phyloP scores from a whole-genome alignment of 2,329 filamentous ascomycete genomes.

The Aspergillus aculeatus region DNA sequence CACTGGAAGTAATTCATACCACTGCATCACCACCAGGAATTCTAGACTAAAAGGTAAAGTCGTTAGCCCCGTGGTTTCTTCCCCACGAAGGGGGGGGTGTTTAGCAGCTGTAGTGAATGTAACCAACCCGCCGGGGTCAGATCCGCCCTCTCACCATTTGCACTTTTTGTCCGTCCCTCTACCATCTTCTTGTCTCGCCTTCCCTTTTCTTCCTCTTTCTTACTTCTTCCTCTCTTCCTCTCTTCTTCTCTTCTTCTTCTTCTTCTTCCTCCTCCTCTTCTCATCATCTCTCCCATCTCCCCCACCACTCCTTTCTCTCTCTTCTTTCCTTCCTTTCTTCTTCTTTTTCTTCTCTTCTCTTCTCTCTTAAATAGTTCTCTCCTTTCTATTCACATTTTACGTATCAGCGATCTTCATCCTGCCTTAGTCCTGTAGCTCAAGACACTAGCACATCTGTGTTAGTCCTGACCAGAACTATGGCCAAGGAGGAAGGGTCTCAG shows the following conservation, averaged over 20 bases:
- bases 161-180: not conserved
- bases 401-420: not conserved
- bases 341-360: conserved; percentile 5
- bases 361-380: not conserved
- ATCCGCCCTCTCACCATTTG: not conserved
- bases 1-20: no score
- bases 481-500: conserved; percentile 10
- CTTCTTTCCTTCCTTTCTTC: conserved; percentile 5
- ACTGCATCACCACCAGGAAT: not conserved
- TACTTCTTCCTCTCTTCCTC: not conserved
- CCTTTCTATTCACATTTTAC: not conserved
- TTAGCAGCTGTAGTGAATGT: not conserved
- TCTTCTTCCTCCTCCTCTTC: conserved; percentile 1
- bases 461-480: conserved; percentile 15
- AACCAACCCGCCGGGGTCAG: not conserved
- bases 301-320: not conserved
- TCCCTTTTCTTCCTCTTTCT: not conserved
- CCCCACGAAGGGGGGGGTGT: not conserved
- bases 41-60: not conserved
- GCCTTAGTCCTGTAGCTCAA: not conserved
- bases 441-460: not conserved
- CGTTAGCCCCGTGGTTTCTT: not conserved
- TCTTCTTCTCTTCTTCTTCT: conserved; percentile 1
- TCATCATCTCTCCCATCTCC: conserved; percentile 4
- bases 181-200: not conserved